These are phyloP conservation scores for Citrullus amarus DNA, from an alignment of 306 rosid species.

Conservation along the genomic window DNA sequence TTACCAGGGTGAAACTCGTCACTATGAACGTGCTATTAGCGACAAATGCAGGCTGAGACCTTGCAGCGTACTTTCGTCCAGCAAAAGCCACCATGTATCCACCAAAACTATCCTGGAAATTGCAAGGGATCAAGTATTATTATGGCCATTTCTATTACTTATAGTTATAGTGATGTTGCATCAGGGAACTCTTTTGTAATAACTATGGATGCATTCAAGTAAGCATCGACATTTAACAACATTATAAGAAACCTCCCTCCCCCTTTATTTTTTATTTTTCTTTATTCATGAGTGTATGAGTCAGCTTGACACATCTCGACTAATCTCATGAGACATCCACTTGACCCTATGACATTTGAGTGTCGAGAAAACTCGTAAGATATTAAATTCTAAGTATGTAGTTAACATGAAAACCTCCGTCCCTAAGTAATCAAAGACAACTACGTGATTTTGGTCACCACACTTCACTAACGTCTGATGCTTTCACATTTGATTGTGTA, in stretches of 20 bases:
- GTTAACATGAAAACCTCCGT: background rate
- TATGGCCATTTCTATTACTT: background rate
- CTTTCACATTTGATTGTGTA: background rate
- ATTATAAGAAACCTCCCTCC: background rate
- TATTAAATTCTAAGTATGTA: too few species aligned
- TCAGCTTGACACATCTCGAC: too few species aligned
- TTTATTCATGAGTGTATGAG: too few species aligned
- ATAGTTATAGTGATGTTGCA: background rate
- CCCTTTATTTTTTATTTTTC: too few species aligned
- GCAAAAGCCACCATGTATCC: slow-evolving; percentile 72
- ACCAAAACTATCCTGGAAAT: slow-evolving; percentile 42
- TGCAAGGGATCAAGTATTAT: background rate
- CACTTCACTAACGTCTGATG: background rate
- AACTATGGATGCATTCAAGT: background rate
- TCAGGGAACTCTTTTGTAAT: background rate
- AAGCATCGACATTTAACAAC: background rate
- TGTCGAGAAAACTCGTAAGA: too few species aligned
- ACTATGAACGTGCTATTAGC: slow-evolving; percentile 43
- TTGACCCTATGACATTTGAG: too few species aligned
- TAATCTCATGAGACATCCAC: too few species aligned
- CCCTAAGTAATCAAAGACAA: background rate
- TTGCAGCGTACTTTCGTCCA: slow-evolving; percentile 57
- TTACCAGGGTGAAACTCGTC: slow-evolving; percentile 63
- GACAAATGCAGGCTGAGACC: slow-evolving; percentile 50
- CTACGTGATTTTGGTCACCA: background rate